Conservation (phyloP, 306 rosid genomes). For the Rosa chinensis region DNA sequence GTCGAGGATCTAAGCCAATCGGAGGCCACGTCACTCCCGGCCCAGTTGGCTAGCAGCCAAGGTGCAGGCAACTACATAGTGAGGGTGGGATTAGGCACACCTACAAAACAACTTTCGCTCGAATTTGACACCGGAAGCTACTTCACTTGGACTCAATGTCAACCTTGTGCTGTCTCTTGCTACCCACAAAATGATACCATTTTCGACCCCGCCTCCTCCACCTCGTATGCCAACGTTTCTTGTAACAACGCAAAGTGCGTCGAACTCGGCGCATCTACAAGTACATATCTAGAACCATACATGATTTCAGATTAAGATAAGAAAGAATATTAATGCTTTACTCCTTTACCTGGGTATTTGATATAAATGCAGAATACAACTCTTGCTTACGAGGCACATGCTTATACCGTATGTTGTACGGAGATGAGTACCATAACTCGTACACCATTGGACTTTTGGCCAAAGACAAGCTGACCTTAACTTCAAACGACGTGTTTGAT, state of each 20-base stretch:
- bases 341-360: neutral
- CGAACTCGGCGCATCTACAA: neutral
- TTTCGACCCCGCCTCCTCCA: neutral
- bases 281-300: neutral
- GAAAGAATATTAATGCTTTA: too few relatives aligned
- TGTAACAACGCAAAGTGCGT: neutral
- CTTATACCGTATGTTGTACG: slow-evolving; percentile 41
- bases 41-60: neutral
- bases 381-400: slow-evolving; percentile 37
- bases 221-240: neutral
- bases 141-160: neutral
- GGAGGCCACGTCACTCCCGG: neutral
- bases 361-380: neutral
- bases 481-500: slow-evolving; percentile 24
- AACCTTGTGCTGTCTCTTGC: neutral
- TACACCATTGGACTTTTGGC: slow-evolving; percentile 53
- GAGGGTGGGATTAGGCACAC: neutral
- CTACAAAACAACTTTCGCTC: neutral
- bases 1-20: neutral
- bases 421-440: slow-evolving; percentile 36
- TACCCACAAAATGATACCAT: neutral
- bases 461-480: slow-evolving; percentile 42
- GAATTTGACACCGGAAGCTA: neutral
- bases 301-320: too few relatives aligned
- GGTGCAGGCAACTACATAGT: neutral